Evolutionary conservation across 2,329 filamentous ascomycete species (phyloP).

Genomic region (Aureobasidium sp.): DNA sequence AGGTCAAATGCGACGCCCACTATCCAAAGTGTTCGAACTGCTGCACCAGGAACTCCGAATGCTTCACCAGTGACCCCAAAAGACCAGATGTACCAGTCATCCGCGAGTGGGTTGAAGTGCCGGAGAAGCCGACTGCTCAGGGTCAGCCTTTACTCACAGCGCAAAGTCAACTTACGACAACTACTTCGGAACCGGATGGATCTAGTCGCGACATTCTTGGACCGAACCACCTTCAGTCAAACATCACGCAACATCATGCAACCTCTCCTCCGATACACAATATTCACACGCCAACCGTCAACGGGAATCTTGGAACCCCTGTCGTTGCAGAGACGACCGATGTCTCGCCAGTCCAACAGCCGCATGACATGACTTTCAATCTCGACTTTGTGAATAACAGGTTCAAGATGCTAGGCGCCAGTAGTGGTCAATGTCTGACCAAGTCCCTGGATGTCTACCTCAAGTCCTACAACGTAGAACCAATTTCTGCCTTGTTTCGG

Average conservation of each 20-base stretch:
- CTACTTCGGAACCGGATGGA: neutral
- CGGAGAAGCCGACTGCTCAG: neutral
- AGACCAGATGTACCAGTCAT: neutral
- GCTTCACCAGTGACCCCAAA: constrained; percentile 12
- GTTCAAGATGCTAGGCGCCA: constrained; percentile 10
- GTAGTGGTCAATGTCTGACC: constrained; percentile 8
- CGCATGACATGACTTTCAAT: constrained; percentile 10
- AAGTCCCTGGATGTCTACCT: constrained; percentile 8
- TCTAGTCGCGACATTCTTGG: neutral
- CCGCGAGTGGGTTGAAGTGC: neutral
- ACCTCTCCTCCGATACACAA: neutral
- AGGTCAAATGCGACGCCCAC: constrained; percentile 16
- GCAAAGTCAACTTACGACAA: neutral
- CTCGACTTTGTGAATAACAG: constrained; percentile 10
- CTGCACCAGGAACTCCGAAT: constrained; percentile 5
- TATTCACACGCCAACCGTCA: neutral
- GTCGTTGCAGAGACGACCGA: neutral
- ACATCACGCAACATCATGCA: neutral
- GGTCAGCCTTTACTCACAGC: neutral
- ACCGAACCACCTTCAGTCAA: neutral
- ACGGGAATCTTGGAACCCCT: neutral
- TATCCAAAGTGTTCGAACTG: constrained; percentile 13
- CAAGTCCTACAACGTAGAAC: neutral
- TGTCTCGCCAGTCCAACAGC: constrained; percentile 2
- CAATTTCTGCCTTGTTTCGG: neutral